Conservation (phyloP, 495 filamentous ascomycete genomes). For the Penicillium egyptiacum region DNA sequence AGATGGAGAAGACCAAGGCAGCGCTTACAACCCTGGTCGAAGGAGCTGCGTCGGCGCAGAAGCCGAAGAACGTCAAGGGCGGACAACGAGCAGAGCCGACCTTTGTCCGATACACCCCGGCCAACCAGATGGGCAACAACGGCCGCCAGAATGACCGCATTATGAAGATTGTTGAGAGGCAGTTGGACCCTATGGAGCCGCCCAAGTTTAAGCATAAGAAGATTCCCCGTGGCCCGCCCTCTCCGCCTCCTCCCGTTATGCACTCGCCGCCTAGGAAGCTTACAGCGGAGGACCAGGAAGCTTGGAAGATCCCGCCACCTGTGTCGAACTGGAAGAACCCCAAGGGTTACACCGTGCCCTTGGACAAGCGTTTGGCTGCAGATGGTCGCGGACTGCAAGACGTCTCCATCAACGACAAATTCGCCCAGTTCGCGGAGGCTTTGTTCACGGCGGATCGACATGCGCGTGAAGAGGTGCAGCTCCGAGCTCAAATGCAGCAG, state of each 20-base stretch:
- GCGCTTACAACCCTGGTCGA: constrained; percentile 79
- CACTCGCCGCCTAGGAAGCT: constrained; percentile 93
- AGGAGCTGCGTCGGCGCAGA: constrained; percentile 86
- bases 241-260: constrained; percentile 90
- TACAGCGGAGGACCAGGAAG: constrained; percentile 95
- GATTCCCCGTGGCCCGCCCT: constrained; percentile 91
- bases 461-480: constrained; percentile 91
- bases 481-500: constrained; percentile 93
- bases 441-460: constrained; percentile 92
- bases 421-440: constrained; percentile 93
- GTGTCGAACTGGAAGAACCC: constrained; percentile 99
- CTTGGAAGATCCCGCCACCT: constrained; percentile 92
- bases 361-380: constrained; percentile 96
- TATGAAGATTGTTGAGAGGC: constrained; percentile 95
- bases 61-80: constrained; percentile 89
- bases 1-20: constrained; percentile 83
- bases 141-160: constrained; percentile 88
- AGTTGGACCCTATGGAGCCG: constrained; percentile 96
- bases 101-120: constrained; percentile 92
- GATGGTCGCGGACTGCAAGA: constrained; percentile 92
- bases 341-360: constrained; percentile 93
- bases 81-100: constrained; percentile 78
- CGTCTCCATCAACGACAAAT: constrained; percentile 98
- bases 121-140: constrained; percentile 94
- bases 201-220: constrained; percentile 99